phyloP scores from a whole-genome alignment of 2,329 filamentous ascomycete species.

The Fusarium torreyae region DNA sequence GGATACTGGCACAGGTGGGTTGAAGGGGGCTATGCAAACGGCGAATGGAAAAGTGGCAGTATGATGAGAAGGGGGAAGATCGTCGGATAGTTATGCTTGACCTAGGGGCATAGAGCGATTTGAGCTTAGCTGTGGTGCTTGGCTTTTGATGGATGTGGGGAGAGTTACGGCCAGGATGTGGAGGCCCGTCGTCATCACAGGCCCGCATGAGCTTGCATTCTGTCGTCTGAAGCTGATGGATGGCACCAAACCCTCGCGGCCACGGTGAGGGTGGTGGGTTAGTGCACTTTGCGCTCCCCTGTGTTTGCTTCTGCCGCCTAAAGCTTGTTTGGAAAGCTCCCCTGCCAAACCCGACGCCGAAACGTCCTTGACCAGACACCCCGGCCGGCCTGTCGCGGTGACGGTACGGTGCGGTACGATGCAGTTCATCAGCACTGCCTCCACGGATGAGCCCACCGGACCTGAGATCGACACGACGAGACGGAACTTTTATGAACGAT shows the following conservation, averaged over 20 bases:
- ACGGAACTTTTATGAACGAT: slow-evolving; percentile 38
- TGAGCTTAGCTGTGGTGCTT: slow-evolving; percentile 48
- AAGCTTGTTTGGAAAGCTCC: slow-evolving; percentile 50
- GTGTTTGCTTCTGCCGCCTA: slow-evolving; percentile 47
- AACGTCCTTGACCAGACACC: slow-evolving; percentile 44
- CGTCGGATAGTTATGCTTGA: slow-evolving; percentile 45
- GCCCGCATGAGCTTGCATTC: slow-evolving; percentile 46
- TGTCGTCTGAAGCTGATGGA: slow-evolving; percentile 31
- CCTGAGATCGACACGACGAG: slow-evolving; percentile 47
- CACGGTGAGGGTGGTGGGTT: slow-evolving; percentile 34
- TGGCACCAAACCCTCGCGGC: slow-evolving; percentile 25
- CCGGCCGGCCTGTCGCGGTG: slow-evolving; percentile 45
- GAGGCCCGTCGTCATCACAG: slow-evolving; percentile 48
- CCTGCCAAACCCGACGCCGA: slow-evolving; percentile 43
- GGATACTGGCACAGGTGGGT: slow-evolving; percentile 43
- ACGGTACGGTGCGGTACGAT: slow-evolving; percentile 27
- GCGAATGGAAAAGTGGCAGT: slow-evolving; percentile 46
- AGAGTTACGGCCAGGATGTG: slow-evolving; percentile 37
- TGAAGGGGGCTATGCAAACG: slow-evolving; percentile 39
- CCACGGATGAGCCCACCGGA: slow-evolving; percentile 49
- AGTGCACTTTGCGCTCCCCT: slow-evolving; percentile 40
- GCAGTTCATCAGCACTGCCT: slow-evolving; percentile 49
- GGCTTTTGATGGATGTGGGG: slow-evolving; percentile 46
- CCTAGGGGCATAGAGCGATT: slow-evolving; percentile 46
- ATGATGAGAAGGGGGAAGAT: slow-evolving; percentile 50